Base-by-base conservation (phyloP, 768 basidiomycete genomes). In the Scleroderma bovista region DNA sequence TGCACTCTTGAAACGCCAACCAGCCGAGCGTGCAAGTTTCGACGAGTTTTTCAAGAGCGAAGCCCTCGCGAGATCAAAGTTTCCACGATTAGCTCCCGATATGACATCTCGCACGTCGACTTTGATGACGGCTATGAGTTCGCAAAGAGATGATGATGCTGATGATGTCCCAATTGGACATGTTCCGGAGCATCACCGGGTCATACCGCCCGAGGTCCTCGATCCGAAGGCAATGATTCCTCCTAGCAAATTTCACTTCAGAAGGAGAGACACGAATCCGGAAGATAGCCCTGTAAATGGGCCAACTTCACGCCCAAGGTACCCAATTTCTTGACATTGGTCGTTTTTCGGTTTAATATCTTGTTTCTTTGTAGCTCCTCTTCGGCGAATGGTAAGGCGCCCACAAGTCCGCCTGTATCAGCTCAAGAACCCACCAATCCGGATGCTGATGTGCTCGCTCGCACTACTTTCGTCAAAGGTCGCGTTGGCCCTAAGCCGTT, bases 41-140 rank as follows among this genome's bases (percentile, higher is more conserved):
- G 89, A 94, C 12, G 90, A 93, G 37, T 97, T 96, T 70, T 99
- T 99, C 64, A 75, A 76, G 46, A 90, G 88, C 55, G 77, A 76
- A 29, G 93, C 86, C 32, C 72, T 88, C 56, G 83, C 77, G 23
- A 88, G 85, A 63, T 84, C 79, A 34, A 91, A 85, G 69, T 90
- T 90, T 60, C 82, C 84, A 6, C 71, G 82, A 40, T 80, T 82
- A 7, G 50, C 33, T 16, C 45, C 57, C 13, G 22, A 60, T 55
- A 38, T 48, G 44, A 32, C 52, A 16, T 56, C 34, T 2, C 61
- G 55, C 8, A 33, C 44, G n/a, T 47, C 52, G 3, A 38, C 43
- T 7, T 48, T 59, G 6, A 40, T 51, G 4, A 47, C 55, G 6
- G 50, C 26, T 41, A 46, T 51, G 1, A 63, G 59, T 20, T 44